Base-by-base conservation (phyloP, 2,329 filamentous ascomycete genomes). In the Venturia pyrina region DNA sequence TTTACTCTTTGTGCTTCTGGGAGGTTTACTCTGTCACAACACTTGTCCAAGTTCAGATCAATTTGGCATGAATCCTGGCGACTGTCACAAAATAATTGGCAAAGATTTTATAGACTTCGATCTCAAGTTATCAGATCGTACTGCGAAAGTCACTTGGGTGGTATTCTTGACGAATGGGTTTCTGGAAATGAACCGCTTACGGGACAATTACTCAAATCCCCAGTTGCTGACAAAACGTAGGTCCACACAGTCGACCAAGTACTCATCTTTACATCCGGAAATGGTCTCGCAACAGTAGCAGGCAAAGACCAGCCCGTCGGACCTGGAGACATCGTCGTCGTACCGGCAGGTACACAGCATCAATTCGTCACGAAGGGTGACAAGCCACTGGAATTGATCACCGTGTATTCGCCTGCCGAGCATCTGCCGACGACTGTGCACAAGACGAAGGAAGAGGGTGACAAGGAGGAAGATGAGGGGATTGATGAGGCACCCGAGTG, bases 271-370 rank as follows among this genome's bases (percentile, higher is more conserved):
- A 88, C 85, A 0, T 83, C 81, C 6, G 86, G 85, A 15, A 77
- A 75, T 13, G 85, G 82, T 0, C 81, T 83, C 34, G 85, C 85
- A 1, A 85, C 82, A 2, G 81, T 88, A 5, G 82, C 79, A 19
- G 84, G 84, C 0, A 83, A 83, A 65, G 82, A 87, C 64, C 84
- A 87, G 67, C 76, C 79, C 60, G 74, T 86, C 66, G 80, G 80
- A 64, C 82, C 83, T 5, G 82, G 82, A 65, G 79, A 86, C 73
- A 74, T 87, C 19, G 81, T 88, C 32, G 79, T 87, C 62, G 85
- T 88, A 2, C 86, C 86, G 0, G 86, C 86, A 0, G 86, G 86
- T 0, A 88, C 85, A 1, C 83, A 85, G 73, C 85, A 88, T 72
- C 85, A 88, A 71, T 88, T 88, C 72, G 76, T 87, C 62, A 88